Conservation (phyloP, 305 asterid species). For the Stenogyne calaminthoides region DNA sequence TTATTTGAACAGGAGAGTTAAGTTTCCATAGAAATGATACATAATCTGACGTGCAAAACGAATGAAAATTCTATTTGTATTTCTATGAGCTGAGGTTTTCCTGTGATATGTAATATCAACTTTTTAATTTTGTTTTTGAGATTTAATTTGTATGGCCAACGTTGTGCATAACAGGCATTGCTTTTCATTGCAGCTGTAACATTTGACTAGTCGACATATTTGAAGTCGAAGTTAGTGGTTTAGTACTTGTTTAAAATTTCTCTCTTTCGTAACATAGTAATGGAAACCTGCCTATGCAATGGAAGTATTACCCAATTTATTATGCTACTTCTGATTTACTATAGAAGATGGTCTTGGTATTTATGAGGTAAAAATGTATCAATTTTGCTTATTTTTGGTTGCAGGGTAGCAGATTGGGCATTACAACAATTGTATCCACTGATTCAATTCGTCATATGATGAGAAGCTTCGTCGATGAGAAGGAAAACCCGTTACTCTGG, state of each 20-base stretch:
- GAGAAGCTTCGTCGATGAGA: slow-evolving; percentile 90
- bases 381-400: slow-evolving; percentile 3
- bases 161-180: background rate
- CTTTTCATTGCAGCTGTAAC: background rate
- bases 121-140: background rate
- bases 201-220: background rate
- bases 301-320: background rate
- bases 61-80: background rate
- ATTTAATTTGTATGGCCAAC: background rate
- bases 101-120: background rate
- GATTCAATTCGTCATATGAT: slow-evolving; percentile 96
- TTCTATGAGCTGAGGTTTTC: background rate
- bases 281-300: slow-evolving; percentile 6
- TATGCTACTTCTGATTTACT: slow-evolving; percentile 1
- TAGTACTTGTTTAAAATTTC: background rate
- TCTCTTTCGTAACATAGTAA: background rate
- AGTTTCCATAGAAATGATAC: background rate
- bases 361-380: slow-evolving; percentile 1
- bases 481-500: slow-evolving; percentile 85
- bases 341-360: background rate
- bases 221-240: background rate
- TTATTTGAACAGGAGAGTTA: slow-evolving; percentile 3
- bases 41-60: background rate
- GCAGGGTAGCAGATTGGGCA: slow-evolving; percentile 94
- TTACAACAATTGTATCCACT: slow-evolving; percentile 85